Base-by-base conservation (phyloP, 768 basidiomycete genomes). In the Podaxis sp. region DNA sequence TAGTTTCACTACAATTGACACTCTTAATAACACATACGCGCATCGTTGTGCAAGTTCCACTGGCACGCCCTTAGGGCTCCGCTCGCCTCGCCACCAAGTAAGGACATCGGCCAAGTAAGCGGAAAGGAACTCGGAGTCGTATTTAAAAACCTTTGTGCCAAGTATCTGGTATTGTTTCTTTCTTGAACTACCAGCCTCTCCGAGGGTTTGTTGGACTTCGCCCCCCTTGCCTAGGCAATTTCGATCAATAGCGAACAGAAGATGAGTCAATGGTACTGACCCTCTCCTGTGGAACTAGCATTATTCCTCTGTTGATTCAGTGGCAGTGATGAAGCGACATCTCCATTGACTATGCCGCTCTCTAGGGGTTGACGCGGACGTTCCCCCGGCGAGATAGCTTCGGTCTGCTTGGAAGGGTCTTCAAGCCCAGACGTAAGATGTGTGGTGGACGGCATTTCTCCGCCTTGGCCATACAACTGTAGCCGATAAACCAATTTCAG, bases 1-100 rank as follows among this genome's bases (percentile, higher is more conserved):
- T 4, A 57, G 51, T 8, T 41, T 13, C 24, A 43, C 27, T 33
- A 33, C 41, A 27, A 36, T 29, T n/a, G 22, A 38, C 8, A 19
- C 38, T n/a, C 15, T n/a, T 37, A 38, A 29, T 41, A 59, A 55
- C 19, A 4, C 88, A 75, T 72, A 93, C 86, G 76, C 76, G 80
- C 93, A 94, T 55, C 93, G 80, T 59, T 79, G 68, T 2, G 87
- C 76, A 55, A 89, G 78, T 49, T 80, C 74, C 22, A 88, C 33
- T 2, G 80, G 78, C 0, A 95, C 94, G 1, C 94, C 94, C n/a
- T 74, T 72, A 0, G 94, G 85, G 33, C 79, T 76, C 43, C 94
- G 80, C 57, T 78, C 66, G 1, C 93, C 91, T 61, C 80, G 74
- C 94, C 94, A 96, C 85, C 90, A 95, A 55, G 79, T 71, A 2